phyloP scores from a whole-genome alignment of 139 green algal genomes.

The Eudorina sp. region DNA sequence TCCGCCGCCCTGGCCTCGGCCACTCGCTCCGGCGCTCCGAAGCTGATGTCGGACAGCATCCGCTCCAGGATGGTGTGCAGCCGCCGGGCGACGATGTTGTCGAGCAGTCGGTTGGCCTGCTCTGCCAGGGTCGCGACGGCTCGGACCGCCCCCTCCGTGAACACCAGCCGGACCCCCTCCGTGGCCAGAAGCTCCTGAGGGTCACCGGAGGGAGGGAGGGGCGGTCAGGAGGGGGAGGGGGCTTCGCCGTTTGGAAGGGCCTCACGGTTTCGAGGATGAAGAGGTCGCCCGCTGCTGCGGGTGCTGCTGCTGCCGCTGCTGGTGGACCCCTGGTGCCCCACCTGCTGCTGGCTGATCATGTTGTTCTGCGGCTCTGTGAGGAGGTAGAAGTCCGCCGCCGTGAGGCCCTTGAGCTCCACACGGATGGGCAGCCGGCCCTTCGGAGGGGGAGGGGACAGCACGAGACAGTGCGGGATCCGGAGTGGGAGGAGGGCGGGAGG shows the following conservation, averaged over 20 bases:
- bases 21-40: constrained; percentile 88
- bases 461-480: too few relatives aligned
- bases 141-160: constrained; percentile 86
- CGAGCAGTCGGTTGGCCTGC: constrained; percentile 63
- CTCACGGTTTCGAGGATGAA: too few relatives aligned
- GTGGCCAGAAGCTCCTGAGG: constrained; percentile 84
- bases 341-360: constrained; percentile 95
- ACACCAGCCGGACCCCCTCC: constrained; percentile 91
- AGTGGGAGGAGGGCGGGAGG: background rate
- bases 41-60: constrained; percentile 94
- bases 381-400: constrained; percentile 80
- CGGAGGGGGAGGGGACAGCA: background rate
- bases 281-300: too few relatives aligned
- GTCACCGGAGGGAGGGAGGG: background rate
- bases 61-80: constrained; percentile 96
- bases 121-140: constrained; percentile 84
- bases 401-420: constrained; percentile 93
- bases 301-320: too few relatives aligned
- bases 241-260: too few relatives aligned
- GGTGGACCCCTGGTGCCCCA: too few relatives aligned
- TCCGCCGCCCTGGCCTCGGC: constrained; percentile 26
- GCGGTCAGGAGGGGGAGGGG: too few relatives aligned
- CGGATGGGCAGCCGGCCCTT: constrained; percentile 95
- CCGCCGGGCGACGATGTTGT: constrained; percentile 95
- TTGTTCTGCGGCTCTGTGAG: constrained; percentile 90